These are phyloP conservation scores for Hypoxylon sp. DNA, from an alignment of 2,329 filamentous ascomycete genomes.

Conservation along the genomic window DNA sequence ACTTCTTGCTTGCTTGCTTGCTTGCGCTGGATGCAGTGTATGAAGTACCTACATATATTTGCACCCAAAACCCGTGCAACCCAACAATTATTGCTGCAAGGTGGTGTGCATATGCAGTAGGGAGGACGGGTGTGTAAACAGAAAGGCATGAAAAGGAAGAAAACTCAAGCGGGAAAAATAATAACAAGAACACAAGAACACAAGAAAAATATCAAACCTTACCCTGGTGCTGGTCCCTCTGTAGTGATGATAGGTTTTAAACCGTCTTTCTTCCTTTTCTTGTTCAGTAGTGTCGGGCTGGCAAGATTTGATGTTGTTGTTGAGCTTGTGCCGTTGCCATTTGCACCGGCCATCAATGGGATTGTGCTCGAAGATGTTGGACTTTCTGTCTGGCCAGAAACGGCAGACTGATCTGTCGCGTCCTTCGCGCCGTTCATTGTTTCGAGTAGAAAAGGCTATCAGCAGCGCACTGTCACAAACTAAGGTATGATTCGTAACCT, in stretches of 20 bases:
- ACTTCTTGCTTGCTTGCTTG: constrained; percentile 24
- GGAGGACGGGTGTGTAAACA: constrained; percentile 20
- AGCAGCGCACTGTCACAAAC: constrained; percentile 32
- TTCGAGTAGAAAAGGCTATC: constrained; percentile 19
- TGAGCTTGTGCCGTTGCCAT: constrained; percentile 51
- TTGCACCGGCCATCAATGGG: constrained; percentile 55
- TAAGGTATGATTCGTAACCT: constrained; percentile 20
- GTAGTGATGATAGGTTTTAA: constrained; percentile 84
- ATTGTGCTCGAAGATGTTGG: constrained; percentile 40
- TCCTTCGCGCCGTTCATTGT: constrained; percentile 52
- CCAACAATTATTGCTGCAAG: constrained; percentile 36
- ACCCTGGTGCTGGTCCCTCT: constrained; percentile 64
- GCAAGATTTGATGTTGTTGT: constrained; percentile 37
- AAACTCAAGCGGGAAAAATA: constrained; percentile 3
- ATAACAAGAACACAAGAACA: constrained; percentile 6
- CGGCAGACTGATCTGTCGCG: constrained; percentile 38
- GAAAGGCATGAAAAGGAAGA: constrained; percentile 18
- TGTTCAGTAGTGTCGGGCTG: constrained; percentile 58
- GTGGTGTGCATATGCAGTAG: constrained; percentile 39
- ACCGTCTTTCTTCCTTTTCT: constrained; percentile 82
- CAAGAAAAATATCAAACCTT: constrained; percentile 48
- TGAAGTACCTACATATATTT: constrained; percentile 33
- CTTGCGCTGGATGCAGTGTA: constrained; percentile 32
- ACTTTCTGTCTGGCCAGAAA: constrained; percentile 16
- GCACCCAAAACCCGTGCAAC: constrained; percentile 29